Evolutionary conservation across 305 asterid genomes (phyloP).

Genomic region (Fraxinus xanthoxyloides): DNA sequence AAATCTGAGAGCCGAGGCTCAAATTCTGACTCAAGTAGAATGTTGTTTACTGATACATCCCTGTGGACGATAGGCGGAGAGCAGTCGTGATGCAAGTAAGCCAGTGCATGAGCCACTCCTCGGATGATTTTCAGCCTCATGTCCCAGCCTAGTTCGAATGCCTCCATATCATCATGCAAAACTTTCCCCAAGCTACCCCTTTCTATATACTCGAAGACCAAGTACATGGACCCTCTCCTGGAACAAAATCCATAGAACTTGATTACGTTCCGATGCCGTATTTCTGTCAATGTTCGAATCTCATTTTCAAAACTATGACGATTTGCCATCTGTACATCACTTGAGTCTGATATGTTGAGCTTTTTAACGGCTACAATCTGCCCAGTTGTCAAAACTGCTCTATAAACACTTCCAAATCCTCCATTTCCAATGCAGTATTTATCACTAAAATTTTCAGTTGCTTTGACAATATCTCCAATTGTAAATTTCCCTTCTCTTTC

Average conservation of each 20-base stretch:
- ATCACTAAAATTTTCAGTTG: constrained; percentile 63
- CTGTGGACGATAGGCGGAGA: constrained; percentile 77
- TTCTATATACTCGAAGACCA: constrained; percentile 80
- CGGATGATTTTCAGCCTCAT: constrained; percentile 62
- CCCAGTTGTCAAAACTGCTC: constrained; percentile 58
- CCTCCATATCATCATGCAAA: constrained; percentile 47
- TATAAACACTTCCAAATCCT: constrained; percentile 80
- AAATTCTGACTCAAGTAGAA: constrained; percentile 58
- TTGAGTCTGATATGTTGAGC: constrained; percentile 59
- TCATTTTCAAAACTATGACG: constrained; percentile 75
- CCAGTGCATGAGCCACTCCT: constrained; percentile 90
- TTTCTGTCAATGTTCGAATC: constrained; percentile 68
- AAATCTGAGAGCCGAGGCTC: constrained; percentile 87
- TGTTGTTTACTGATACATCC: constrained; percentile 67
- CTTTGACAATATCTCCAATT: constrained; percentile 62
- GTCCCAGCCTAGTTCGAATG: constrained; percentile 55
- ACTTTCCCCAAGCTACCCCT: constrained; percentile 70
- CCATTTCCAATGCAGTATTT: constrained; percentile 77
- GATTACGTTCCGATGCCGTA: constrained; percentile 81
- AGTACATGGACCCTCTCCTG: constrained; percentile 61
- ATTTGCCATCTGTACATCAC: constrained; percentile 46
- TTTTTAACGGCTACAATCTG: constrained; percentile 75
- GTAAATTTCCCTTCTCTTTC: constrained; percentile 66
- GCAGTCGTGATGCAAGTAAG: constrained; percentile 92
- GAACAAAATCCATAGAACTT: constrained; percentile 88